Evolutionary conservation across 352 stramenopile genomes (phyloP).

Genomic region (Globisporangium emineosum): DNA sequence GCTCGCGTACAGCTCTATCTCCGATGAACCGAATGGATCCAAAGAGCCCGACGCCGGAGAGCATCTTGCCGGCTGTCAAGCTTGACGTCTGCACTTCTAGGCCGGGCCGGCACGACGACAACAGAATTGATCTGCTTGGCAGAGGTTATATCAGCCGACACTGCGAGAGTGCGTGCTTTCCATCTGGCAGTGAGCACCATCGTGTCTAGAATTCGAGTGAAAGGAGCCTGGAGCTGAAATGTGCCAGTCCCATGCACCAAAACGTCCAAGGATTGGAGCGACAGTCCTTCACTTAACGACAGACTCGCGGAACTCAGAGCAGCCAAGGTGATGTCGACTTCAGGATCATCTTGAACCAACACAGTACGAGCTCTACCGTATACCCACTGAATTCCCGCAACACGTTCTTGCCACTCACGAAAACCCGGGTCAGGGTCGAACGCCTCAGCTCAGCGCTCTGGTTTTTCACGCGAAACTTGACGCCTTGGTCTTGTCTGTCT

Average conservation of each 20-base stretch:
- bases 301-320: not conserved
- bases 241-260: not conserved
- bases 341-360: not conserved
- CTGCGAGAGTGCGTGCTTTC: not conserved
- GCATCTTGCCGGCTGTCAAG: not conserved
- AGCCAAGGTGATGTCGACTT: not conserved
- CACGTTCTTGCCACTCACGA: not conserved
- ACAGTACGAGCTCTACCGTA: not conserved
- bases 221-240: not conserved
- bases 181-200: not conserved
- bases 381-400: not conserved
- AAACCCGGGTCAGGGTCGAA: not conserved
- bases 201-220: not conserved
- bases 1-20: too few relatives aligned
- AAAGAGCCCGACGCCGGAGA: too few relatives aligned
- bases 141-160: not conserved
- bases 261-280: not conserved
- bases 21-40: too few relatives aligned
- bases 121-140: too few relatives aligned
- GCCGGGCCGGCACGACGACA: not conserved
- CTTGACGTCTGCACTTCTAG: not conserved
- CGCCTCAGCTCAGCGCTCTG: too few relatives aligned
- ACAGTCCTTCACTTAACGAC: not conserved
- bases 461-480: too few relatives aligned
- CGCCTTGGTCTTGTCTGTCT: too few relatives aligned